Conservation (phyloP, 768 basidiomycete species). For the Symmetrospora coprosmae region DNA sequence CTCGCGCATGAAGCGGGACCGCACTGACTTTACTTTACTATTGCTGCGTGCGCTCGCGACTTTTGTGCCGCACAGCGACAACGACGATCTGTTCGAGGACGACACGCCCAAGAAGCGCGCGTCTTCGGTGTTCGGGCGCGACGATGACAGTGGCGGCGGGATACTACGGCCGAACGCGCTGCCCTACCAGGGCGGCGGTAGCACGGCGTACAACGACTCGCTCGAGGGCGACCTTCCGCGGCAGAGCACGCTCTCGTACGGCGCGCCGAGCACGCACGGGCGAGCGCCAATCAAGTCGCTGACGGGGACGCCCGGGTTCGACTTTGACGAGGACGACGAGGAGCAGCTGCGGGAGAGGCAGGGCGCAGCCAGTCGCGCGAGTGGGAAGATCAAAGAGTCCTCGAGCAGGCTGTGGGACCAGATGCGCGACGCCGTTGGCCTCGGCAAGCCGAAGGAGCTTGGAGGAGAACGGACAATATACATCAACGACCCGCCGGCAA, state of each 20-base stretch:
- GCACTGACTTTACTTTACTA: not conserved
- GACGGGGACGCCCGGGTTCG: conserved; percentile 16
- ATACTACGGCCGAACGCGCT: too few species aligned
- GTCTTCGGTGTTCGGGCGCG: not conserved
- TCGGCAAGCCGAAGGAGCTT: conserved; percentile 10
- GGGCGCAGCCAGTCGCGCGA: not conserved
- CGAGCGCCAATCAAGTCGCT: not conserved
- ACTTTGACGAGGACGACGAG: conserved; percentile 26
- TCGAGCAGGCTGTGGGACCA: conserved; percentile 4
- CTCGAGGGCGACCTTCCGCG: not conserved
- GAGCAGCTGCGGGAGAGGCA: conserved; percentile 16
- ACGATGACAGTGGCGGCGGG: too few species aligned
- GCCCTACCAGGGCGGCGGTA: not conserved
- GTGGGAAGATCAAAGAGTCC: conserved; percentile 15
- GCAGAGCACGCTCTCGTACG: too few species aligned
- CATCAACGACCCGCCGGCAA: conserved; percentile 58
- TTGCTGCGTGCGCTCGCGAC: not conserved
- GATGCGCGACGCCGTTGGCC: not conserved
- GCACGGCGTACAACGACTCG: not conserved
- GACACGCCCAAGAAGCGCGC: not conserved
- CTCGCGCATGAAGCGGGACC: not conserved
- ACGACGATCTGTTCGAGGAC: conserved; percentile 10
- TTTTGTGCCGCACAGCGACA: not conserved
- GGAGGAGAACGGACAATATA: conserved; percentile 62
- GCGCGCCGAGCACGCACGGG: not conserved